Evolutionary conservation across 352 stramenopile species (phyloP).

Genomic region (Aphanomyces euteiches): DNA sequence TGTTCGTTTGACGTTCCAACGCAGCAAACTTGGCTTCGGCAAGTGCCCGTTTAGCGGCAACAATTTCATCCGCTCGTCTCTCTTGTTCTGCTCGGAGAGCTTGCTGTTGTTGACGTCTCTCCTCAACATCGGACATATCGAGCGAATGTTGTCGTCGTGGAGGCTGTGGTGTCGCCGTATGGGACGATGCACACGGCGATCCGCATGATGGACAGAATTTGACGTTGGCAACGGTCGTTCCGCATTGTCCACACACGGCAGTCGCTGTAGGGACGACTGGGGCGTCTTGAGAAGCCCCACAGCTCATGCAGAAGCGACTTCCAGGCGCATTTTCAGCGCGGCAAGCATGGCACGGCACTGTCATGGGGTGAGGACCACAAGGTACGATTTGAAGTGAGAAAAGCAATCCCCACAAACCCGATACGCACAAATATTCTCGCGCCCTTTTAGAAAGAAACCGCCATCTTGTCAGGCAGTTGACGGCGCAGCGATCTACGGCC

Average conservation of each 20-base stretch:
- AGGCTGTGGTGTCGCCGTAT: too few relatives aligned
- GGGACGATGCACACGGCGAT: neutral
- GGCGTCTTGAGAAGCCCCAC: slow-evolving; percentile 1
- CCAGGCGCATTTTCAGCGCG: neutral
- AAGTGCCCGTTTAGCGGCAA: neutral
- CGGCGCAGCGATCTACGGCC: too few relatives aligned
- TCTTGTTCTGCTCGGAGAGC: neutral
- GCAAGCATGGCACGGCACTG: neutral
- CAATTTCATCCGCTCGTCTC: neutral
- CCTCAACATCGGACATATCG: neutral
- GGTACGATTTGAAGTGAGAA: too few relatives aligned
- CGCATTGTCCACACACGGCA: neutral
- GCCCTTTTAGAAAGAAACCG: too few relatives aligned
- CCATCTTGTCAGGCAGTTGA: too few relatives aligned
- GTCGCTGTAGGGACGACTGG: neutral
- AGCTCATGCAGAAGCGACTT: slow-evolving; percentile 21
- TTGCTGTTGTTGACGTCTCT: neutral
- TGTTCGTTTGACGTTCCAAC: neutral
- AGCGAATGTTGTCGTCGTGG: neutral
- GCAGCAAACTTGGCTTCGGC: neutral
- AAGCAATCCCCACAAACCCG: too few relatives aligned
- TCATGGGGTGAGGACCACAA: too few relatives aligned
- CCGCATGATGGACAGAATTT: slow-evolving; percentile 16
- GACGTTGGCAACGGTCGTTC: neutral
- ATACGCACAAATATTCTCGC: too few relatives aligned